Evolutionary conservation across 441 rosid genomes (phyloP), one percentile per base, ranked within the genome.

Genomic region (Melastoma candidum): DNA sequence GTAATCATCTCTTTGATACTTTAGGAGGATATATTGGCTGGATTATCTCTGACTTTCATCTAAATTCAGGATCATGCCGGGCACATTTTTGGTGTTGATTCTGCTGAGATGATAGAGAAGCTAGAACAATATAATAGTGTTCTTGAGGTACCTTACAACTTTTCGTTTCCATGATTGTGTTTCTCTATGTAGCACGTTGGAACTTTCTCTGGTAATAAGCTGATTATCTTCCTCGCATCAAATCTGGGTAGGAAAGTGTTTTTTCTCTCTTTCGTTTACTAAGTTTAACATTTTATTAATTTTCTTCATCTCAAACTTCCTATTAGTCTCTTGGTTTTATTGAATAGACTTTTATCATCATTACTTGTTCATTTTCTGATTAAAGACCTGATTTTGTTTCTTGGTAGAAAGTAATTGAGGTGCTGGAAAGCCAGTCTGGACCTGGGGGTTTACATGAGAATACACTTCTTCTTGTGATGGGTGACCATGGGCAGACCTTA

Each of bases 71-170:
- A 93, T 74, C 99, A 87, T 75, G 95, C 96, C 47, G 96, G 99
- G 47, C 97, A 89, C 70, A 93, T 89, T 63, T 84, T 59, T 78
- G 95, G 97, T 55, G 96, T 89, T 36, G 87, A 93, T 73, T 93
- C 99, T 13, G 32, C 41, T 63, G 84, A 79, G 59, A 93, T 93
- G 97, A 71, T 84, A 55, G 76, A 84, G 58, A 89, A 93, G 75
- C 59, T 93, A 81, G 96, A 93, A 77, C 90, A 89, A 59, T 89
- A 93, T 71, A 83, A 93, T 67, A 56, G 55, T 62, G 66, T 89
- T 58, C 75, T 93, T 55, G 96, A 89, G 85, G 96, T 87, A 68
- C 65, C 53, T 61, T 68, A 29, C 36, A 3, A 29, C 36, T 55
- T 45, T 49, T 7, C 29, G 1, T 53, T 32, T 41, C 36, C 26